A percentile compares a stretch with the other conserved stretches of the same genome.
These are phyloP conservation scores for Pyricularia sp. DNA, from an alignment of 2,329 filamentous ascomycete genomes.

Conservation along the genomic window DNA sequence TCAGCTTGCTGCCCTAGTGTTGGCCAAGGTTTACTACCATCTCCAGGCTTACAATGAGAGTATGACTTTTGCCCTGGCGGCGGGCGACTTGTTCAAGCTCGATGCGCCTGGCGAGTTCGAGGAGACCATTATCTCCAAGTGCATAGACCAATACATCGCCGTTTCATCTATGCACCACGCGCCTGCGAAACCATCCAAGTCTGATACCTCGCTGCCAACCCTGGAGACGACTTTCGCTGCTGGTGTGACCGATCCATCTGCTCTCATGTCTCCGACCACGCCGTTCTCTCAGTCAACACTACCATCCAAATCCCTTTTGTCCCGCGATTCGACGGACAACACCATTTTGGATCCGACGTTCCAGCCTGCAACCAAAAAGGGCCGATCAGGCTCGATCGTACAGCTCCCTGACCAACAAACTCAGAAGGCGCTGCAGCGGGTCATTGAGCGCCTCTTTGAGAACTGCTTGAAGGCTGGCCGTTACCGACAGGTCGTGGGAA, in stretches of 20 bases:
- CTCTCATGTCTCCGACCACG: slow-evolving; percentile 75
- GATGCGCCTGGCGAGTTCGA: slow-evolving; percentile 89
- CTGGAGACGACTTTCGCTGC: slow-evolving; percentile 69
- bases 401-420: slow-evolving; percentile 56
- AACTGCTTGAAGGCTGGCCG: slow-evolving; percentile 74
- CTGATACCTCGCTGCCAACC: slow-evolving; percentile 43
- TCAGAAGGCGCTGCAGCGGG: slow-evolving; percentile 64
- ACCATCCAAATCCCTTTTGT: slow-evolving; percentile 90
- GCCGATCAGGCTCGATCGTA: slow-evolving; percentile 46
- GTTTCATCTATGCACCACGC: slow-evolving; percentile 43
- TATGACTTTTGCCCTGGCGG: slow-evolving; percentile 93
- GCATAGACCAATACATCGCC: slow-evolving; percentile 93
- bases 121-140: slow-evolving; percentile 97
- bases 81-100: slow-evolving; percentile 88
- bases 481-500: slow-evolving; percentile 92
- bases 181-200: slow-evolving; percentile 27
- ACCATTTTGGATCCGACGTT: slow-evolving; percentile 47
- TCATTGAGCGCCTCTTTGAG: slow-evolving; percentile 85
- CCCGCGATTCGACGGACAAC: slow-evolving; percentile 58
- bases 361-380: slow-evolving; percentile 38
- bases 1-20: slow-evolving; percentile 83
- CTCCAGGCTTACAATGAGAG: slow-evolving; percentile 98
- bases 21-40: slow-evolving; percentile 98
- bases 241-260: slow-evolving; percentile 52
- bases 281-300: slow-evolving; percentile 90